Conservation (phyloP, 192 early-diverging fungal genomes). For the Hyaloraphidium curvatum region DNA sequence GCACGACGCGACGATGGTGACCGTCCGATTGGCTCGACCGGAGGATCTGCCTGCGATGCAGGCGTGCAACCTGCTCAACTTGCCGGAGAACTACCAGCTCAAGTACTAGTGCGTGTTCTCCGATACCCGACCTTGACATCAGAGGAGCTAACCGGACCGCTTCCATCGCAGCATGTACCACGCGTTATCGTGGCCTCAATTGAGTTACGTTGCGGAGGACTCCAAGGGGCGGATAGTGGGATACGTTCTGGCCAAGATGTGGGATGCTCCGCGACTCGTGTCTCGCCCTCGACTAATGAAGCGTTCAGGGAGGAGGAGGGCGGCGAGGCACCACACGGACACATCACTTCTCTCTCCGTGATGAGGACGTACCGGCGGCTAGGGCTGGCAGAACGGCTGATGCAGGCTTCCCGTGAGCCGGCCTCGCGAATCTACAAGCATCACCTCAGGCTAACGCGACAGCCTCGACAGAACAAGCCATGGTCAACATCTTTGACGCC, state of each 20-base stretch:
- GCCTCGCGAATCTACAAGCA: not conserved
- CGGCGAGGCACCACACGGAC: slow-evolving; percentile 56
- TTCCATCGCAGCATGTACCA: slow-evolving; percentile 37
- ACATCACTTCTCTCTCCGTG: slow-evolving; percentile 92
- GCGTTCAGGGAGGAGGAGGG: slow-evolving; percentile 58
- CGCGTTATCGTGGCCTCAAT: slow-evolving; percentile 65
- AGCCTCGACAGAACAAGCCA: slow-evolving; percentile 35
- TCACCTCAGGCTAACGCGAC: not conserved
- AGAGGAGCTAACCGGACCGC: not conserved
- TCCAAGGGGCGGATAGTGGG: slow-evolving; percentile 81
- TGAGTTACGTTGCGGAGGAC: slow-evolving; percentile 89
- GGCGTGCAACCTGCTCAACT: slow-evolving; percentile 87
- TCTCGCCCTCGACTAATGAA: not conserved
- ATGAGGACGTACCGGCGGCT: slow-evolving; percentile 90
- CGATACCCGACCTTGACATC: not conserved
- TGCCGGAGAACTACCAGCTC: slow-evolving; percentile 99
- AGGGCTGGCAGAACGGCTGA: slow-evolving; percentile 92
- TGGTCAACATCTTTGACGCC: slow-evolving; percentile 74
- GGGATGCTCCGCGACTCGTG: slow-evolving; percentile 5
- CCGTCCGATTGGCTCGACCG: too few relatives aligned
- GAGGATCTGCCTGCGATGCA: slow-evolving; percentile 87
- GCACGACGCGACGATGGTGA: too few relatives aligned
- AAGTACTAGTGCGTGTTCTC: slow-evolving; percentile 61
- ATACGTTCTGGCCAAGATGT: slow-evolving; percentile 97
- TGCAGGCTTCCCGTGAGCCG: slow-evolving; percentile 68